Conservation (phyloP, 768 basidiomycete genomes). For the Sistotremastrum niveocremeum region DNA sequence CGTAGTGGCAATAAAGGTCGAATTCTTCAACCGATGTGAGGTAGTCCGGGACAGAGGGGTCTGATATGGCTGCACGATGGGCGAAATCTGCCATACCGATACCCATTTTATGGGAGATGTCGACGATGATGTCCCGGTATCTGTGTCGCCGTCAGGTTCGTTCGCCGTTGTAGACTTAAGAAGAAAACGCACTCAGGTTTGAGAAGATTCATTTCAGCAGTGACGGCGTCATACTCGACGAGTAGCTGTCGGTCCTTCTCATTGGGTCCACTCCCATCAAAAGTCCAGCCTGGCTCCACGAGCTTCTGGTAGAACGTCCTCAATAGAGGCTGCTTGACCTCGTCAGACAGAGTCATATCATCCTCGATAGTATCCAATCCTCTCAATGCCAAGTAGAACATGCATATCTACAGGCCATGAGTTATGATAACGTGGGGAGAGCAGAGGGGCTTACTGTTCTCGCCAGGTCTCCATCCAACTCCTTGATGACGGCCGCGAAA, state of each 20-base stretch:
- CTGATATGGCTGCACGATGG: slow-evolving; percentile 52
- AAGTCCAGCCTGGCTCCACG: slow-evolving; percentile 76
- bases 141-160: slow-evolving; percentile 6
- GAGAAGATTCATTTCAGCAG: slow-evolving; percentile 67
- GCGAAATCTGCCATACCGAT: slow-evolving; percentile 94
- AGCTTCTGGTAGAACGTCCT: slow-evolving; percentile 72
- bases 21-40: slow-evolving; percentile 73
- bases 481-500: slow-evolving; percentile 89
- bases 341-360: slow-evolving; percentile 89
- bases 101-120: slow-evolving; percentile 80
- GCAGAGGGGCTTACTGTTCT: slow-evolving; percentile 49
- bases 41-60: slow-evolving; percentile 18
- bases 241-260: slow-evolving; percentile 85
- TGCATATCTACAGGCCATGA: slow-evolving; percentile 53
- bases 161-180: background rate
- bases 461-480: slow-evolving; percentile 89
- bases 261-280: slow-evolving; percentile 62
- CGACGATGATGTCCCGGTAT: slow-evolving; percentile 68
- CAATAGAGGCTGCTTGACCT: slow-evolving; percentile 74
- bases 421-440: background rate
- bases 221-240: slow-evolving; percentile 67
- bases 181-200: slow-evolving; percentile 34
- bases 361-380: slow-evolving; percentile 97
- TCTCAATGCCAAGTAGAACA: slow-evolving; percentile 90
- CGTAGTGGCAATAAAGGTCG: slow-evolving; percentile 97